These are phyloP conservation scores for Amyloporia xantha DNA, from an alignment of 768 basidiomycete genomes.

Conservation along the genomic window DNA sequence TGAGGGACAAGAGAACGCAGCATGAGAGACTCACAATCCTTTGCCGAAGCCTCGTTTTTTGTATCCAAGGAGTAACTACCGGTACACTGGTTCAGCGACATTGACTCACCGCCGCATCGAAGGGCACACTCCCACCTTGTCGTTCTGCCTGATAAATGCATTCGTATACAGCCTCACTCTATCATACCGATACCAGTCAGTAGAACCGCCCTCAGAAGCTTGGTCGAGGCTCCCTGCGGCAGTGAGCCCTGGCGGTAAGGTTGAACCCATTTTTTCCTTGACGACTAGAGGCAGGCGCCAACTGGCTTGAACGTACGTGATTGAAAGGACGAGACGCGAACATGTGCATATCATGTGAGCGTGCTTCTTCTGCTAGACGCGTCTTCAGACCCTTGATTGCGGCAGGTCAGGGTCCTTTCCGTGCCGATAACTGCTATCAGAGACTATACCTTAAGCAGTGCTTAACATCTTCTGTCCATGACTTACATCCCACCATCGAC, in stretches of 20 bases:
- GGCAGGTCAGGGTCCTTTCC: neutral
- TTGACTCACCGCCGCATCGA: too few relatives aligned
- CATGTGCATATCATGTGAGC: neutral
- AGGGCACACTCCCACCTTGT: constrained; percentile 12
- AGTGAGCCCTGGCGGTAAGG: neutral
- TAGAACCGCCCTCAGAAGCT: neutral
- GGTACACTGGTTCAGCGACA: too few relatives aligned
- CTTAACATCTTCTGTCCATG: too few relatives aligned
- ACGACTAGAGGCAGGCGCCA: too few relatives aligned
- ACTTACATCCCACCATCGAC: too few relatives aligned
- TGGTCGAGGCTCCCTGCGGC: neutral
- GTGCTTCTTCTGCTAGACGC: too few relatives aligned
- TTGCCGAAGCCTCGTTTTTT: constrained; percentile 77
- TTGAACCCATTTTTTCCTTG: neutral
- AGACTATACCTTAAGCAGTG: too few relatives aligned
- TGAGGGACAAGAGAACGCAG: neutral
- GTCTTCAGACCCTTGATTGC: neutral
- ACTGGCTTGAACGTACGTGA: too few relatives aligned
- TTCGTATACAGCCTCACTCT: constrained; percentile 55
- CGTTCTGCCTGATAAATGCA: constrained; percentile 53
- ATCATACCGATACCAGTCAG: constrained; percentile 41
- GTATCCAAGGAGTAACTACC: constrained; percentile 68
- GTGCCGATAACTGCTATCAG: too few relatives aligned
- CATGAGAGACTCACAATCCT: constrained; percentile 38
- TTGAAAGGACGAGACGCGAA: neutral